phyloP scores from a whole-genome alignment of 176 grass and related monocot species.

The Olyra latifolia region DNA sequence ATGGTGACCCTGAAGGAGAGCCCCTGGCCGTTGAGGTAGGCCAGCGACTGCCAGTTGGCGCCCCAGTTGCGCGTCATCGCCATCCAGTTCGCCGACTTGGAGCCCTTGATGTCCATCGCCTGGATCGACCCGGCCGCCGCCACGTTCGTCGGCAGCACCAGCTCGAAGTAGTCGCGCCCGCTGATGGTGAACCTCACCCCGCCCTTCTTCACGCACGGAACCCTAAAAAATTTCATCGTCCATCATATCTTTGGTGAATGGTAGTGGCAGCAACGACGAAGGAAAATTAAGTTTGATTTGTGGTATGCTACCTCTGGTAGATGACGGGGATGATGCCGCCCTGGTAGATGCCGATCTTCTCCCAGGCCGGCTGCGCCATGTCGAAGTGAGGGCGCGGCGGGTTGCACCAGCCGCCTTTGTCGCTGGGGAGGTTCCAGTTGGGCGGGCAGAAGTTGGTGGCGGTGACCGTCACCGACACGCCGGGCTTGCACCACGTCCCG shows the following conservation, averaged over 20 bases:
- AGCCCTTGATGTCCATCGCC: slow-evolving; percentile 44
- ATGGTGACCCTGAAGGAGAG: slow-evolving; percentile 49
- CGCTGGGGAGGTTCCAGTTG: slow-evolving; percentile 45
- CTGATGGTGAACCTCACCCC: slow-evolving; percentile 47
- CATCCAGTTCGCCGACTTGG: slow-evolving; percentile 31
- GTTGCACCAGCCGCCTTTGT: slow-evolving; percentile 60
- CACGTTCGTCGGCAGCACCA: slow-evolving; percentile 44
- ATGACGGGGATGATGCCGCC: slow-evolving; percentile 72
- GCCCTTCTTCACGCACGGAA: slow-evolving; percentile 29
- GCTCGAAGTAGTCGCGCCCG: slow-evolving; percentile 54
- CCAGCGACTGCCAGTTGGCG: slow-evolving; percentile 48
- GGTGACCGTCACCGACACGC: slow-evolving; percentile 45
- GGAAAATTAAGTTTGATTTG: too few species aligned
- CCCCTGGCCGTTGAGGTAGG: slow-evolving; percentile 42
- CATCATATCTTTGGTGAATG: too few species aligned
- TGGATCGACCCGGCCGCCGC: slow-evolving; percentile 36
- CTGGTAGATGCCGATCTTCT: slow-evolving; percentile 56
- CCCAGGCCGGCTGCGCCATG: slow-evolving; percentile 77
- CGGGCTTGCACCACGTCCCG: slow-evolving; percentile 44
- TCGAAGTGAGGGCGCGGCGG: slow-evolving; percentile 50
- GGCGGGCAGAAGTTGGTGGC: slow-evolving; percentile 75
- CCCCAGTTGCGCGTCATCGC: slow-evolving; percentile 57
- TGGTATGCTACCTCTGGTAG: slow-evolving; percentile 62
- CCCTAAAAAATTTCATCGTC: background rate
- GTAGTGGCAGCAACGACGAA: too few species aligned